Base-by-base conservation (phyloP, 139 green algal genomes). In the Volvox africanus region DNA sequence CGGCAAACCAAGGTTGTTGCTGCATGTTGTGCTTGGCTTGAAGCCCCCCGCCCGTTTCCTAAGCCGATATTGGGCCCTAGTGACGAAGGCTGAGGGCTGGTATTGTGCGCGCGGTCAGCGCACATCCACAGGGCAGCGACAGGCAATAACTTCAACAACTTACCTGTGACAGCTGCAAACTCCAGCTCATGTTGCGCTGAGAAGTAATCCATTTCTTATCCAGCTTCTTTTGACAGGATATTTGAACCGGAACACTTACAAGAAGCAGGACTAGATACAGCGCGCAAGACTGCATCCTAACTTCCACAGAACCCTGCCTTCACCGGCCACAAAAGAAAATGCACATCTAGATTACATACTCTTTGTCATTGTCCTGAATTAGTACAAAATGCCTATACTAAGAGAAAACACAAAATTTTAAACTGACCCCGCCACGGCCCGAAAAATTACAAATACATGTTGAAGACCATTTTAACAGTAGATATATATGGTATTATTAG, bases 11-110 rank as follows among this genome's bases (percentile, higher is more conserved):
- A 83, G 55, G 30, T 84, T 61, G 9, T 61, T 75, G 14, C 14
- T 32, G 35, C 86, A 90, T 1, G 44, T 65, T 18, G 44, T 0
- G 30, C 35, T n/a, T 6, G 73, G n/a, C 20, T 75, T 75, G 21
- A 61, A 90, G 3, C 71, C 86, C 13, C 21, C 86, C 12, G 61
- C 12, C 19, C 50, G 71, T 21, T 76, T 83, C 0, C 19, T 61
- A 0, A 90, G 50, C n/a, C 73, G 20, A 21, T 20, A 22, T 0
- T 18, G 5, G 20, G 73, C 71, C 24, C 37, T 61, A 0, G 2
- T 0, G 1, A 90, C 86, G 28, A 90, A 90, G 22, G n/a, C 73
- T 0, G 50, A 75, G 12, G 86, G 86, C 86, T 90, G 86, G 28
- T 35, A 28, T 24, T 26, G 2, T 14, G 67, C 67, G 67, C 67